Percentiles rank a stretch among this genome's conserved stretches.
These are phyloP conservation scores for Forsythia suspensa DNA, from an alignment of 257 asterid genomes.

Conservation along the genomic window DNA sequence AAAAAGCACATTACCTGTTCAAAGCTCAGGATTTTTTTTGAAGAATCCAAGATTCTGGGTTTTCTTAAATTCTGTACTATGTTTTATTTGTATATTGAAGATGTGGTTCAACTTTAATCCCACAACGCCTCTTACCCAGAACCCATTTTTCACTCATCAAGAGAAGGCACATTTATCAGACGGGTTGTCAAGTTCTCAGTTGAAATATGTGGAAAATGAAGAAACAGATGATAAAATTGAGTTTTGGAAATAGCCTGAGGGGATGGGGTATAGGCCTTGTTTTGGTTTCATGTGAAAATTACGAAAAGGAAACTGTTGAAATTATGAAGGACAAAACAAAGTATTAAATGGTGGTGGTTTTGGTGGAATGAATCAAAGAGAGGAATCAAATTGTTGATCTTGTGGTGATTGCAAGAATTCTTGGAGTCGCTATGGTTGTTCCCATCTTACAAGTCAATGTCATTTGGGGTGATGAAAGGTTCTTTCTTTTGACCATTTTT, in stretches of 20 bases:
- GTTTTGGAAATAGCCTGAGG: conserved; percentile 56
- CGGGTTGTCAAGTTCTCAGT: conserved; percentile 18
- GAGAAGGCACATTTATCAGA: conserved; percentile 12
- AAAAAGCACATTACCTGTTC: conserved; percentile 24
- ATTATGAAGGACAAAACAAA: conserved; percentile 31
- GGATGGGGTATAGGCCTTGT: conserved; percentile 49
- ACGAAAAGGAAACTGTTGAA: conserved; percentile 23
- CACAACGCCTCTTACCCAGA: conserved; percentile 24
- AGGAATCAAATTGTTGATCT: conserved; percentile 60
- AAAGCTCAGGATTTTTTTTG: conserved; percentile 20
- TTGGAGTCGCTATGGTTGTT: neutral
- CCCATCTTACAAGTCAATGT: neutral
- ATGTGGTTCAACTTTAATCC: conserved; percentile 33
- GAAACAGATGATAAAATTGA: conserved; percentile 25
- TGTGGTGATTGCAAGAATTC: conserved; percentile 43
- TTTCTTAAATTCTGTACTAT: conserved; percentile 32
- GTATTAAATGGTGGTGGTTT: conserved; percentile 32
- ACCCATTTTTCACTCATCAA: conserved; percentile 28
- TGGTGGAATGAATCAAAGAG: conserved; percentile 55
- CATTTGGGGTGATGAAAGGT: neutral
- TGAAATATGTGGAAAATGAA: neutral
- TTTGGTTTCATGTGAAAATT: conserved; percentile 37
- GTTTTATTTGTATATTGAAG: conserved; percentile 40
- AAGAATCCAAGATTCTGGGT: conserved; percentile 40
- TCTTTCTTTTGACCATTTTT: conserved; percentile 9